Evolutionary conservation across 257 asterid species (phyloP).

Genomic region (Hygrophila difformis): DNA sequence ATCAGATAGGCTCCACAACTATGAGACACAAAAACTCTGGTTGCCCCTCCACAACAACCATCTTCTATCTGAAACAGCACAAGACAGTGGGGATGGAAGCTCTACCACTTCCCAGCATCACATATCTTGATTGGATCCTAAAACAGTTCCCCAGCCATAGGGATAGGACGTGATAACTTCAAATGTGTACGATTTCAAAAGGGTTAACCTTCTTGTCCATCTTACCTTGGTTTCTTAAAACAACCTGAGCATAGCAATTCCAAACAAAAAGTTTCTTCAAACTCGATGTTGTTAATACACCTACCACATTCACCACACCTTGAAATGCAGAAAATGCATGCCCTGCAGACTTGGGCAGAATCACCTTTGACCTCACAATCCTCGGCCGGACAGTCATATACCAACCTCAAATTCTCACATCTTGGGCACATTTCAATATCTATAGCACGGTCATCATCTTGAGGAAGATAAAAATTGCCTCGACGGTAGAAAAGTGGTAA

Average conservation of each 20-base stretch:
- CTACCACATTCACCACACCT: conserved; percentile 58
- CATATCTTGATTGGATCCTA: not conserved
- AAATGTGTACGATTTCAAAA: not conserved
- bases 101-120: conserved; percentile 4
- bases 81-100: not conserved
- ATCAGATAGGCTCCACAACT: no score
- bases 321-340: conserved; percentile 43
- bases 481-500: conserved; percentile 47
- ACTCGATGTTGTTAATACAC: conserved; percentile 41
- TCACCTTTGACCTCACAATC: conserved; percentile 37
- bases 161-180: not conserved
- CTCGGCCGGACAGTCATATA: conserved; percentile 57
- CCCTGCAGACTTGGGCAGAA: conserved; percentile 37
- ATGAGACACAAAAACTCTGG: no score
- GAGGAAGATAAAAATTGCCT: conserved; percentile 32
- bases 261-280: conserved; percentile 50
- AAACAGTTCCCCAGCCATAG: conserved; percentile 2
- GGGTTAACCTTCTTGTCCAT: conserved; percentile 15
- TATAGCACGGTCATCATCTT: conserved; percentile 49
- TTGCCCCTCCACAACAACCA: no score
- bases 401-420: conserved; percentile 44
- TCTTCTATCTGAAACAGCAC: not conserved
- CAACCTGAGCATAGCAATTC: conserved; percentile 52
- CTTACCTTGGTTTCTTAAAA: conserved; percentile 19
- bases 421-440: conserved; percentile 55